A percentile compares a stretch with the other conserved stretches of the same genome.
phyloP scores from a whole-genome alignment of 371 early-diverging fungal species.

The Mucor indicus region DNA sequence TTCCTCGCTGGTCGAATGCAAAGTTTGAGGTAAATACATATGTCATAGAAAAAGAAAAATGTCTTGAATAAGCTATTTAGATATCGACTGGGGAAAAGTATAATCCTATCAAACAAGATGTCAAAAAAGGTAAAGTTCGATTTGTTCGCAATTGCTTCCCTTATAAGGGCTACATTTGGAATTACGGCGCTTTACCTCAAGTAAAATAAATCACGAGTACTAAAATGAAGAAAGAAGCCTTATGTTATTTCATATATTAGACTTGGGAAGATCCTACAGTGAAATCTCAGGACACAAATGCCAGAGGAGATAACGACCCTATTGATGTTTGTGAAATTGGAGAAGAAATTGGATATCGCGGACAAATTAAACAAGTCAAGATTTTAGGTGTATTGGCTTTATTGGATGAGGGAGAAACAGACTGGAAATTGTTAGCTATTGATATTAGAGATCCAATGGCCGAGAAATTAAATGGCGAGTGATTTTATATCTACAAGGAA shows the following conservation, averaged over 20 bases:
- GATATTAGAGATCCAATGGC: constrained; percentile 95
- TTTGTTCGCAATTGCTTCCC: constrained; percentile 99
- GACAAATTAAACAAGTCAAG: constrained; percentile 99
- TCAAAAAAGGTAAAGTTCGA: constrained; percentile 98
- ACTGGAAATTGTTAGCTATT: constrained; percentile 99
- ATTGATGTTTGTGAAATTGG: constrained; percentile 99
- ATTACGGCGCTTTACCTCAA: constrained; percentile 99
- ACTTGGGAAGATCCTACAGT: constrained; percentile 98
- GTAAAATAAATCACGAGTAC: constrained; percentile 28
- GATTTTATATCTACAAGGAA: neutral
- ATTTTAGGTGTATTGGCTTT: constrained; percentile 98
- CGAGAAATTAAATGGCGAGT: constrained; percentile 79
- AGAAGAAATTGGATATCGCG: constrained; percentile 81
- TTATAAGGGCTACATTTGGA: constrained; percentile 99
- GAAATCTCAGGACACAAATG: constrained; percentile 85
- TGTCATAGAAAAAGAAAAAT: neutral
- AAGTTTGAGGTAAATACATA: constrained; percentile 87
- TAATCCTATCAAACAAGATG: constrained; percentile 99
- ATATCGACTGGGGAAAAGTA: constrained; percentile 90
- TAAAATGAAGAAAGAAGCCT: neutral
- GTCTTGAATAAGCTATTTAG: constrained; percentile 23
- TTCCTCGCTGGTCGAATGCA: constrained; percentile 99
- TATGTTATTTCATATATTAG: constrained; percentile 27
- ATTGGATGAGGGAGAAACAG: constrained; percentile 98
- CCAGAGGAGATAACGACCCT: constrained; percentile 97